Evolutionary conservation across 1,284 basidiomycete genomes (phyloP), one percentile per base, ranked within the genome.

Genomic region (Sutorius eximius): DNA sequence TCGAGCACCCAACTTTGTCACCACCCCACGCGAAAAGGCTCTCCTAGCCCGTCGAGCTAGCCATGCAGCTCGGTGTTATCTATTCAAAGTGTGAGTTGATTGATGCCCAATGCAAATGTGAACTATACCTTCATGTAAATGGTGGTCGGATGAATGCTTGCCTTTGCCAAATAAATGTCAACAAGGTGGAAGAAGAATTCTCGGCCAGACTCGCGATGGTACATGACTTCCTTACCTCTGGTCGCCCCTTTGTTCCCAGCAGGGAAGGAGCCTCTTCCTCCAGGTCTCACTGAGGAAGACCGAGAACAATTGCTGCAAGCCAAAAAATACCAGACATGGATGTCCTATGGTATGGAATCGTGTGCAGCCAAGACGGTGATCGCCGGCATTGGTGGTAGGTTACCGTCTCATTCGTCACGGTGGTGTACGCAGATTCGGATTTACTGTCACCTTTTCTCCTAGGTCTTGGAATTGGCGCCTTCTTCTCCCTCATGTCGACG

Each of bases 401-500:
- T 27, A 51, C 50, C 50, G 40, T 32, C 2, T 38, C 11, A 49
- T 53, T 48, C 33, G 3, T 52, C 29, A 49, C 48, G 53, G 49
- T 43, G 54, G 57, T 53, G 53, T 36, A 47, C 24, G 36, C 29
- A 30, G 58, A 41, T 20, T 33, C n/a, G 49, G 12, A 15, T 36
- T 45, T 16, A 60, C 49, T 4, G 2, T 41, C 3, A 20, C 2
- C 30, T 34, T 34, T 32, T 2, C 2, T 50, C 7, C 7, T 71
- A 91, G 96, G 94, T 55, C 87, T 98, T 67, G 95, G 82, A 12
- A 81, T 98, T 46, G 97, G 96, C 59, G 95, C 89, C 30, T 95
- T 98, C 78, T 94, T 99, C 76, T 93, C 93, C 1, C 81, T 99
- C 58, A 96, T 99, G 94, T 93, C 91, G 42, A 81, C 94, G 13